Conservation (phyloP, 495 filamentous ascomycete genomes). For the Penicillium cataractarum region DNA sequence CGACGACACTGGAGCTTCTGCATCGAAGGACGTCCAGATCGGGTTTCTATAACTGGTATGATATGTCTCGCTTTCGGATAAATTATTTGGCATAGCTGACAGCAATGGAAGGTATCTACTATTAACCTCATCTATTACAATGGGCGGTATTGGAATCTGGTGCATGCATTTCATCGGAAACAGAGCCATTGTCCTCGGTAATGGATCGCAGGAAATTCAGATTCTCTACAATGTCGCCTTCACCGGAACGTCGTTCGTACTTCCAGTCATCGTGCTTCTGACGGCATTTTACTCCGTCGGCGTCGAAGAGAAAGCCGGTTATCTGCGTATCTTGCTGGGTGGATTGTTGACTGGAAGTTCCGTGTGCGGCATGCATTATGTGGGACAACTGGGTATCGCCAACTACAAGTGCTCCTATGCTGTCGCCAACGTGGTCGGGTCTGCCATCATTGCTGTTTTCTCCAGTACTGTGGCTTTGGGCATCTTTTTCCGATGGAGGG, state of each 20-base stretch:
- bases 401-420: conserved; percentile 71
- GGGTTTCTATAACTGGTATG: conserved; percentile 72
- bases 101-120: conserved; percentile 65
- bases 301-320: conserved; percentile 56
- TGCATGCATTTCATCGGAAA: conserved; percentile 88
- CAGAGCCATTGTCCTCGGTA: conserved; percentile 69
- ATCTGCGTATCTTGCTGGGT: conserved; percentile 60
- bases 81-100: background rate
- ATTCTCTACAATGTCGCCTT: conserved; percentile 73
- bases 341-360: conserved; percentile 71
- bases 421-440: conserved; percentile 62
- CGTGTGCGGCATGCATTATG: conserved; percentile 89
- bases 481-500: conserved; percentile 76
- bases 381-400: conserved; percentile 78
- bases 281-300: conserved; percentile 70
- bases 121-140: conserved; percentile 67
- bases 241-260: conserved; percentile 77
- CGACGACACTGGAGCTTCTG: conserved; percentile 80
- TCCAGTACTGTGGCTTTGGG: conserved; percentile 68
- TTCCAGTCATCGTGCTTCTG: conserved; percentile 75
- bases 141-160: conserved; percentile 86
- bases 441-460: conserved; percentile 70
- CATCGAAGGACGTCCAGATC: conserved; percentile 70
- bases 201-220: conserved; percentile 63
- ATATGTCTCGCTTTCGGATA: background rate